These are phyloP conservation scores for Chalaropsis ovoidea DNA, from an alignment of 2,329 filamentous ascomycete species.

Conservation along the genomic window DNA sequence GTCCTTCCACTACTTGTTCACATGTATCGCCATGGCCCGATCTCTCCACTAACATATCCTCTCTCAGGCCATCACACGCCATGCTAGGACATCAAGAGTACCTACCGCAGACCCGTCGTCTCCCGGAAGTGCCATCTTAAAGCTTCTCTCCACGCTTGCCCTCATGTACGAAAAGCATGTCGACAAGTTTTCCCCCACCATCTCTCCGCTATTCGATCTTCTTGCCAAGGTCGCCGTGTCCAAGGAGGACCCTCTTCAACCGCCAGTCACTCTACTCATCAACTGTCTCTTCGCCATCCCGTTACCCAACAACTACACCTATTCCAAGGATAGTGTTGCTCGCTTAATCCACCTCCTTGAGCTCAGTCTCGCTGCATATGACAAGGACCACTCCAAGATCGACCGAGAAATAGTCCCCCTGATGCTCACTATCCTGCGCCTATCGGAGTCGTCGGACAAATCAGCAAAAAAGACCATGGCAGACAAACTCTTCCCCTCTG, in stretches of 20 bases:
- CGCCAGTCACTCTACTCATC: constrained; percentile 27
- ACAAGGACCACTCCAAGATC: constrained; percentile 22
- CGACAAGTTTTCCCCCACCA: constrained; percentile 25
- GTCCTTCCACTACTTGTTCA: constrained; percentile 5
- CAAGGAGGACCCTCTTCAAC: constrained; percentile 26
- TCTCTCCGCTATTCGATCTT: constrained; percentile 26
- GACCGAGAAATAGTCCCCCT: constrained; percentile 23
- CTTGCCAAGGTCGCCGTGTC: constrained; percentile 25
- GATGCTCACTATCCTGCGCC: constrained; percentile 24
- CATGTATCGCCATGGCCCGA: not conserved
- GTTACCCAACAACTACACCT: constrained; percentile 25
- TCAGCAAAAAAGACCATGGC: constrained; percentile 49
- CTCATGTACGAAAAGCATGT: constrained; percentile 27
- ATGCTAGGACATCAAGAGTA: constrained; percentile 25
- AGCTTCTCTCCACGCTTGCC: constrained; percentile 27
- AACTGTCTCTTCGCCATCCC: constrained; percentile 27
- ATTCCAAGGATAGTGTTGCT: constrained; percentile 20
- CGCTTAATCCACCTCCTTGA: constrained; percentile 18
- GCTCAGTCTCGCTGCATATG: constrained; percentile 18
- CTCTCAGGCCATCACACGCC: constrained; percentile 25
- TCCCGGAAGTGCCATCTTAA: constrained; percentile 26
- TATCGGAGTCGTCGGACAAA: constrained; percentile 24
- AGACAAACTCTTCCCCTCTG: constrained; percentile 59
- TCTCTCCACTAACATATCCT: not conserved
- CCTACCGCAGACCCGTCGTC: constrained; percentile 27